Conservation (phyloP, 441 rosid genomes). For the Eruca vesicaria region DNA sequence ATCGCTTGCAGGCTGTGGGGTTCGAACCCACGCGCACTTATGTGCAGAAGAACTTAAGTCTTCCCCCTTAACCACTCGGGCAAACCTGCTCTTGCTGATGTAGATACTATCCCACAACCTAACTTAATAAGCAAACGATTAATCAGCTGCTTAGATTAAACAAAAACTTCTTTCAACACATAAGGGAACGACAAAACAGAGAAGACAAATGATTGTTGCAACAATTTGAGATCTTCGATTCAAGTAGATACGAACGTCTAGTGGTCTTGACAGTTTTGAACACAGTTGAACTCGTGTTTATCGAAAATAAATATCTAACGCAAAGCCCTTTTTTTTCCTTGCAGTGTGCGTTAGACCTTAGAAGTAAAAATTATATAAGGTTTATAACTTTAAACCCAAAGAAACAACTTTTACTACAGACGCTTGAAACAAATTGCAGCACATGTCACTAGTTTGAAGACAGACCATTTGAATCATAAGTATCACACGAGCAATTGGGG, state of each 20-base stretch:
- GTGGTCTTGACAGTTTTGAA: neutral
- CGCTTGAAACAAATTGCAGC: neutral
- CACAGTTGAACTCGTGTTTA: neutral
- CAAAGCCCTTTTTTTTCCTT: neutral
- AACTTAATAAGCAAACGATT: neutral
- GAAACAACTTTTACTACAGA: neutral
- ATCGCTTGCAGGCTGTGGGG: slow-evolving; percentile 93
- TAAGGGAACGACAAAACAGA: neutral
- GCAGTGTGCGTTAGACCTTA: neutral
- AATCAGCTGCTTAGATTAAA: neutral
- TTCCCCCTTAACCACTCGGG: slow-evolving; percentile 99
- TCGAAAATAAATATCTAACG: neutral
- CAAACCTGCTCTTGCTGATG: slow-evolving; percentile 45
- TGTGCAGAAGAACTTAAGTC: slow-evolving; percentile 97
- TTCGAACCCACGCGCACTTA: slow-evolving; percentile 98
- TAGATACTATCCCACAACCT: neutral
- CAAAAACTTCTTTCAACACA: neutral
- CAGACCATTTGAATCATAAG: neutral
- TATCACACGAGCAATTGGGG: neutral
- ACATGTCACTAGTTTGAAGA: neutral
- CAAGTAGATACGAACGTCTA: neutral
- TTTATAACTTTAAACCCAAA: neutral
- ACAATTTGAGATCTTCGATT: neutral
- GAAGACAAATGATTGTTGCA: neutral
- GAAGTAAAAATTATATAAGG: neutral